Conservation (phyloP, 768 basidiomycete genomes). For the Podaxis sp. region DNA sequence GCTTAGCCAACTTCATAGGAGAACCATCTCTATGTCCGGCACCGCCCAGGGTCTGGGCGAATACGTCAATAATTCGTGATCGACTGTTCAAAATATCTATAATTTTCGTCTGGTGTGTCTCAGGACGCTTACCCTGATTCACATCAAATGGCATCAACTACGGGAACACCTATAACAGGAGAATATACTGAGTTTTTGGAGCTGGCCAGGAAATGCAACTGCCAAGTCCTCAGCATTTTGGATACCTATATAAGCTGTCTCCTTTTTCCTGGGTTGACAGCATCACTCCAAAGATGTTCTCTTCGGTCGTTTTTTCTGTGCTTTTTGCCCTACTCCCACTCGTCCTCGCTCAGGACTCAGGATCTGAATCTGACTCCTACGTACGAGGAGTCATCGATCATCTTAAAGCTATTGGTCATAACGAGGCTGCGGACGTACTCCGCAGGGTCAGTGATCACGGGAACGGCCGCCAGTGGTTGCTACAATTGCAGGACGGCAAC, state of each 20-base stretch:
- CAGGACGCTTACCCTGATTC: background rate
- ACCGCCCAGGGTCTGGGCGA: background rate
- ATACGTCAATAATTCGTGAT: background rate
- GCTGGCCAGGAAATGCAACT: background rate
- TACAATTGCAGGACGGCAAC: slow-evolving; percentile 40
- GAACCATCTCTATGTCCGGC: background rate
- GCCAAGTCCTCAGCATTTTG: background rate
- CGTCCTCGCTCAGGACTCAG: slow-evolving; percentile 19
- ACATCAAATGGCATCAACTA: background rate
- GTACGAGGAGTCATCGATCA: slow-evolving; percentile 34
- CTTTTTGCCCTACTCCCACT: slow-evolving; percentile 17
- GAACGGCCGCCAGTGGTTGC: slow-evolving; percentile 43
- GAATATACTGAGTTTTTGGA: background rate
- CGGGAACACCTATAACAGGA: background rate
- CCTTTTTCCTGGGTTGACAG: background rate
- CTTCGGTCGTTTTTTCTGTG: slow-evolving; percentile 18
- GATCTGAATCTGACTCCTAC: slow-evolving; percentile 18
- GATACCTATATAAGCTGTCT: slow-evolving; percentile 1
- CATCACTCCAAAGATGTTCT: slow-evolving; percentile 11
- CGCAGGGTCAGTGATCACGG: slow-evolving; percentile 42
- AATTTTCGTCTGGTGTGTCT: slow-evolving; percentile 1
- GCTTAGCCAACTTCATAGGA: background rate
- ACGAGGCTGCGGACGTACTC: slow-evolving; percentile 39
- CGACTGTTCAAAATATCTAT: background rate
- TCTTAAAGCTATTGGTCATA: slow-evolving; percentile 40